Evolutionary conservation across 176 grass and related monocot species (phyloP).

Genomic region (Oryza punctata): DNA sequence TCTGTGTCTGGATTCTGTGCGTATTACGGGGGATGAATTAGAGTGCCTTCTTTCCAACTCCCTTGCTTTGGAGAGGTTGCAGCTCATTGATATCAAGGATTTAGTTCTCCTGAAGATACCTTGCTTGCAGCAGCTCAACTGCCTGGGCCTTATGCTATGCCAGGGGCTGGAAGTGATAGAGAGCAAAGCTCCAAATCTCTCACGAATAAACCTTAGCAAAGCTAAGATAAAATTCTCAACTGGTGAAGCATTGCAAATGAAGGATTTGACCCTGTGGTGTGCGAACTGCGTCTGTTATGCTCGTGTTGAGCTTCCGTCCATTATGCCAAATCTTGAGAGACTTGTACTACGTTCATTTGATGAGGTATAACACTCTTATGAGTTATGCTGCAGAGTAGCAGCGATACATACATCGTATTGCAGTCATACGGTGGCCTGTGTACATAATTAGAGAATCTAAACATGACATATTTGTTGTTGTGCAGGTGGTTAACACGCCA

Average conservation of each 20-base stretch:
- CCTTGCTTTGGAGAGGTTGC: neutral
- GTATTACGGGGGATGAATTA: constrained; percentile 12
- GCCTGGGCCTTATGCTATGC: neutral
- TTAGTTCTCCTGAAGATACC: constrained; percentile 8
- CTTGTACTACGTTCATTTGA: neutral
- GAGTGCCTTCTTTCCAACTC: neutral
- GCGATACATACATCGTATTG: neutral
- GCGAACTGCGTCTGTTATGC: neutral
- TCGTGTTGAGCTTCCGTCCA: neutral
- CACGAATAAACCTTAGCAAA: neutral
- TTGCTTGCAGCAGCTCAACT: neutral
- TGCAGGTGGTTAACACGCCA: constrained; percentile 1
- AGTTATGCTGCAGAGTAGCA: neutral
- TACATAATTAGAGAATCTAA: neutral
- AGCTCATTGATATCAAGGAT: neutral
- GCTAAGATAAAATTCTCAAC: neutral
- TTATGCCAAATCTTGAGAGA: neutral
- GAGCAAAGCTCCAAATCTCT: constrained; percentile 8
- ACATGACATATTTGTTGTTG: neutral
- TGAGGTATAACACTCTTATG: neutral
- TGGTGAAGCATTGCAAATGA: constrained; percentile 19
- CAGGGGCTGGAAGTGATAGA: neutral
- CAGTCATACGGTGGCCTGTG: too few species aligned
- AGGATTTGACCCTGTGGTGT: neutral
- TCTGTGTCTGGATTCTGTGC: neutral